These are phyloP conservation scores for Selaginella moellendorffii DNA, from an alignment of 75 land plant species.

Conservation along the genomic window DNA sequence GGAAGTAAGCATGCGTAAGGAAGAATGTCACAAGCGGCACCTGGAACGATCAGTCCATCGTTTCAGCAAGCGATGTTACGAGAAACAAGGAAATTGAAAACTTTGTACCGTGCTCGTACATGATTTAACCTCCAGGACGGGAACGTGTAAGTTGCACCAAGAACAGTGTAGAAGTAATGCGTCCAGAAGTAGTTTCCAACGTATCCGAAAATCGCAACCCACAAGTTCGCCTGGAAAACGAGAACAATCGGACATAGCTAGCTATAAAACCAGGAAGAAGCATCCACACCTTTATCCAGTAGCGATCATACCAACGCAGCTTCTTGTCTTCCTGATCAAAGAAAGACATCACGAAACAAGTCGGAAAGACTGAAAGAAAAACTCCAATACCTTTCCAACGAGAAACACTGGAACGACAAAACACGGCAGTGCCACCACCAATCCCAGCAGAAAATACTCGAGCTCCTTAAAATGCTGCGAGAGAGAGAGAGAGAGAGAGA, in stretches of 20 bases:
- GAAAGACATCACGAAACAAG: background rate
- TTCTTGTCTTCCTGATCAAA: background rate
- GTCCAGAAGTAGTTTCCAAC: conserved; percentile 9
- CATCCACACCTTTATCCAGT: background rate
- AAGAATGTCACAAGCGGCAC: conserved; percentile 85
- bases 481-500: too few species aligned
- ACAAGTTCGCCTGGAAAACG: background rate
- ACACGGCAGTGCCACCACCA: conserved; percentile 57
- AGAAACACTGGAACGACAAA: conserved; percentile 52
- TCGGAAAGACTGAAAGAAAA: too few species aligned
- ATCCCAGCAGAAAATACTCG: conserved; percentile 64
- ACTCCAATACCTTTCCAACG: conserved; percentile 67
- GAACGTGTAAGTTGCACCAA: background rate
- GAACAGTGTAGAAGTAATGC: conserved; percentile 6
- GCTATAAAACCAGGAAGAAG: too few species aligned
- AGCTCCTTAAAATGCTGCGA: conserved; percentile 54
- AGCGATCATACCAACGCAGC: conserved; percentile 2
- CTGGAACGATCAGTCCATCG: conserved; percentile 20
- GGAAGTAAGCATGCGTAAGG: conserved; percentile 75
- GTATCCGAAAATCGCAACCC: conserved; percentile 8
- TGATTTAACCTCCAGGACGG: background rate
- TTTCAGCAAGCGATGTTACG: too few species aligned
- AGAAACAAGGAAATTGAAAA: too few species aligned
- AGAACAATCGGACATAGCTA: too few species aligned
- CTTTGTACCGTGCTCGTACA: too few species aligned